Base-by-base conservation (phyloP, 176 grass and related monocot genomes). In the Phoenix dactylifera region DNA sequence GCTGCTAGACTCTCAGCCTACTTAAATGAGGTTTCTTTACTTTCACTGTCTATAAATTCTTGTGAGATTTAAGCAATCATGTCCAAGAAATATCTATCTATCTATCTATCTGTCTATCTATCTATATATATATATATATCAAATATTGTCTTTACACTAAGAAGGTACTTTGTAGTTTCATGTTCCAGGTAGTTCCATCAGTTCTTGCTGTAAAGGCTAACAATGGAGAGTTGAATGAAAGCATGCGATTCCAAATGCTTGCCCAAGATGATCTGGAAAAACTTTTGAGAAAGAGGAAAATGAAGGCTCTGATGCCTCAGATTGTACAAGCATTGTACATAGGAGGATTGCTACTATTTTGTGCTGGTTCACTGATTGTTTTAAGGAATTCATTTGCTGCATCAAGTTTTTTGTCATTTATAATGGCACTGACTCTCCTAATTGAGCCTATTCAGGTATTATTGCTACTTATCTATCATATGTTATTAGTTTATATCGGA, bases 151-250 rank as follows among this genome's bases (percentile, higher is more conserved):
- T 12, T 44, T 44, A 14, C 35, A 12, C 35, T 44, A 44, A 44
- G 9, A 44, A 44, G 35, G 12, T 44, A 3, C 1, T 44, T 44
- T 44, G 35, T 44, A 44, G 35, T 83, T 15, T 17, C 1, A 23
- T 4, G 58, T 55, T 63, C 20, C 51, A 93, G 84, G 74, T 87
- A 26, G 62, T 93, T 76, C 89, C 84, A 1, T 87, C 77, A 1
- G 87, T 93, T 77, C 77, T 93, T 26, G 70, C 77, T 57, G 80
- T 93, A 26, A 93, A 93, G 77, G 84, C 74, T 63, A 84, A 84
- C 58, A 81, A 73, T 26, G 89, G 77, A 59, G 89, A 93, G 72
- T 15, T 0, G 18, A 93, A 87, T 60, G 89, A 93, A 65, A 78
- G 82, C n/a, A 59, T 68, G 23, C 59, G 53, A 78, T 93, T 93